These are phyloP conservation scores for Hawksworthiomyces lignivorus DNA, from an alignment of 2,329 filamentous ascomycete species.

Conservation along the genomic window DNA sequence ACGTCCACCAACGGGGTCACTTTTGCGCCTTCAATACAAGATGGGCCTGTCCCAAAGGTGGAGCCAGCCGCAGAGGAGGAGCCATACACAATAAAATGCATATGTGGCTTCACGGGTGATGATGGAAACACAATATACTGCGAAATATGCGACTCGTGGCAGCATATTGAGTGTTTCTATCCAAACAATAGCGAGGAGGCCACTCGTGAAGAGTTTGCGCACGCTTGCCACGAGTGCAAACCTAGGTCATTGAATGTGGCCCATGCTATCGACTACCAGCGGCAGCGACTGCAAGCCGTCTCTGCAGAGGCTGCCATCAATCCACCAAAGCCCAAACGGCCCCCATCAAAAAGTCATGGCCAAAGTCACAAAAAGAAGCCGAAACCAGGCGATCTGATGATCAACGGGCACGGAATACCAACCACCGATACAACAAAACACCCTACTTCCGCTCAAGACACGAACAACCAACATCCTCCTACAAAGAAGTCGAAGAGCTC, in stretches of 20 bases:
- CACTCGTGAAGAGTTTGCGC: constrained; percentile 63
- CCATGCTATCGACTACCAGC: constrained; percentile 67
- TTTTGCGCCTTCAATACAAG: constrained; percentile 22
- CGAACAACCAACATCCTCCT: constrained; percentile 33
- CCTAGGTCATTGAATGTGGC: constrained; percentile 67
- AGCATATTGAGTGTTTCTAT: constrained; percentile 97
- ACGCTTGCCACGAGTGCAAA: constrained; percentile 85
- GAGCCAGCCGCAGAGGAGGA: constrained; percentile 62
- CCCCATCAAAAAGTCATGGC: constrained; percentile 63
- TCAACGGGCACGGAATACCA: constrained; percentile 57
- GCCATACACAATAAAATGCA: constrained; percentile 95
- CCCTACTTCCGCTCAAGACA: constrained; percentile 9
- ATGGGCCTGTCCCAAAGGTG: constrained; percentile 34
- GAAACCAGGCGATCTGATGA: constrained; percentile 60
- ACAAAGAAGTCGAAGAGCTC: constrained; percentile 74
- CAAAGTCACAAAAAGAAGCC: constrained; percentile 70
- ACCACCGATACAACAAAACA: constrained; percentile 49
- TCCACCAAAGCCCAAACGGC: constrained; percentile 67
- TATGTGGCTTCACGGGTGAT: constrained; percentile 87
- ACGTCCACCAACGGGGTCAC: too few relatives aligned
- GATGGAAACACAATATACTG: constrained; percentile 97
- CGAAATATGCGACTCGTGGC: constrained; percentile 94
- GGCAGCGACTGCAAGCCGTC: constrained; percentile 42
- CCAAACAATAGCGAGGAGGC: constrained; percentile 63
- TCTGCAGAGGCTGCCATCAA: constrained; percentile 47